Percentiles rank a stretch among this genome's conserved stretches.
Evolutionary conservation across 1,139 yeast genomes (phyloP).

Genomic region (Lodderomyces beijingensis): DNA sequence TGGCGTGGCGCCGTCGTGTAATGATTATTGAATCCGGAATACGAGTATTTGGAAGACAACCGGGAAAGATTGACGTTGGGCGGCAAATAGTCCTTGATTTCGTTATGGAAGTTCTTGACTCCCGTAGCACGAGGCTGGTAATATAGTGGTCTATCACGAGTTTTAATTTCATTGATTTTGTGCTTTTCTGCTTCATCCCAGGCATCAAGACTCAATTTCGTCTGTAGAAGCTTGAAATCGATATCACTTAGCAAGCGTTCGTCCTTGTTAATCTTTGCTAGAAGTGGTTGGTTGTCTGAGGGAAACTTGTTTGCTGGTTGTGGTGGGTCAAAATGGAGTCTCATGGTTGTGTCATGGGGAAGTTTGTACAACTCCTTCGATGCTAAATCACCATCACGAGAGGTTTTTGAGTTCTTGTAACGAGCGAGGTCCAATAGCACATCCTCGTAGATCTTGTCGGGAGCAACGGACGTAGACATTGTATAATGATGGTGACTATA

Average conservation of each 20-base stretch:
- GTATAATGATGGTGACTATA: too few species aligned
- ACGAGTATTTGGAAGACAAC: neutral
- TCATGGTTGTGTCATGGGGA: constrained; percentile 10
- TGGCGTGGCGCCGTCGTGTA: neutral
- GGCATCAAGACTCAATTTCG: constrained; percentile 10
- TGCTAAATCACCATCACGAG: too few species aligned
- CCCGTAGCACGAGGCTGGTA: constrained; percentile 29
- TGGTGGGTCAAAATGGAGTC: constrained; percentile 9
- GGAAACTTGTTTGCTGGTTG: neutral
- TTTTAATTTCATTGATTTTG: constrained; percentile 6
- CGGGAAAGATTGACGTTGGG: constrained; percentile 16
- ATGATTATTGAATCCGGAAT: neutral
- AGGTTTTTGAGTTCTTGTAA: neutral
- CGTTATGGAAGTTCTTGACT: constrained; percentile 19
- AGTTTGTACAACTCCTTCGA: constrained; percentile 12
- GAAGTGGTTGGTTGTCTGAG: too few species aligned
- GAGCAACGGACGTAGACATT: neutral
- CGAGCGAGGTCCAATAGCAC: neutral
- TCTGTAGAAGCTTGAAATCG: constrained; percentile 11
- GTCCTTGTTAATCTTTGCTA: neutral
- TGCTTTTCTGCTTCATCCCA: constrained; percentile 4
- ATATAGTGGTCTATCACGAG: constrained; percentile 25
- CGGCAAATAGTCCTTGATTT: constrained; percentile 29
- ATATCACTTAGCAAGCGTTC: constrained; percentile 8
- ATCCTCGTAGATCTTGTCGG: neutral